Evolutionary conservation across 305 asterid species (phyloP), one percentile per base, ranked within the genome.

Genomic region (Andrographis paniculata): DNA sequence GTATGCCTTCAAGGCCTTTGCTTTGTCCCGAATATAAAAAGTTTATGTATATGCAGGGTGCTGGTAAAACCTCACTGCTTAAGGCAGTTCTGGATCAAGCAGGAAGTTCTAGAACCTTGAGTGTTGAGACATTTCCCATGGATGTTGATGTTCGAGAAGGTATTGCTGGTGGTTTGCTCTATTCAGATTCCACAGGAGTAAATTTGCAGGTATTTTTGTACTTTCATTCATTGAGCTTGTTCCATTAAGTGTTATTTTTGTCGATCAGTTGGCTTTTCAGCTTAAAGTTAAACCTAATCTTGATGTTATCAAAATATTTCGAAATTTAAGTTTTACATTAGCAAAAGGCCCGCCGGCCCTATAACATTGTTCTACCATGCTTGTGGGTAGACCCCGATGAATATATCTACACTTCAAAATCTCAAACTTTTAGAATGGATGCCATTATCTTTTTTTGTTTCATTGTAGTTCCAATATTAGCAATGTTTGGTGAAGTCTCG

Each of bases 21-120:
- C 16, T 56, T 57, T 49, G 20, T 59, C 9, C 39, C 36, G 54
- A 38, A 53, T 31, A 23, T 20, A 41, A 24, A 50, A 52, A 42
- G n/a, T 63, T 70, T 52, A 36, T 63, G 54, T 43, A 51, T 55
- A 45, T 75, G 53, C 52, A 92, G 99, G 99, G 99, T 65, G 75
- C 96, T 56, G 99, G 99, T 66, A 87, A 84, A 70, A 79, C 93
- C 65, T 92, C 99, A 28, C 96, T 92, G 53, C 70, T 92, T 4
- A 92, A 74, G 65, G 94, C 93, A 37, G 84, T 92, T 49, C 61
- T 84, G 62, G 72, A 72, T 71, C 95, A 63, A 56, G 87, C 86
- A 22, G 74, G 70, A 77, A 58, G 57, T 52, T 42, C 60, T 61
- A 50, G 55, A 57, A 62, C 59, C 9, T 39, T 60, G 44, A 72